These are phyloP conservation scores for Candolleomyces aberdarensis DNA, from an alignment of 768 basidiomycete genomes.

Conservation along the genomic window DNA sequence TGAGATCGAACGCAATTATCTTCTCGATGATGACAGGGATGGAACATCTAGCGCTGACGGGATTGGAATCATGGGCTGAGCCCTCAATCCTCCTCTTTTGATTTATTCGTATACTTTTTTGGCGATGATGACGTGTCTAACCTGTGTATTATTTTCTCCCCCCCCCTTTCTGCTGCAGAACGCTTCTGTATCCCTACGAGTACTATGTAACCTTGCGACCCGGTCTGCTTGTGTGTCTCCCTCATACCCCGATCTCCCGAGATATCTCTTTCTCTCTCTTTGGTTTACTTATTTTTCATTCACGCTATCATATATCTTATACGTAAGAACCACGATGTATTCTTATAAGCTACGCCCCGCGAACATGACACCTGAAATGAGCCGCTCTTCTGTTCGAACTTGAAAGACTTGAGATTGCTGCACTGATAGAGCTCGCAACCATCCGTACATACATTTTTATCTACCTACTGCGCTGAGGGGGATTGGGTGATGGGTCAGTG, in stretches of 20 bases:
- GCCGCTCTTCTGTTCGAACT: neutral
- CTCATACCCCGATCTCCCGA: no score
- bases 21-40: slow-evolving; percentile 75
- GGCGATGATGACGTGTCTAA: neutral
- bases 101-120: slow-evolving; percentile 3
- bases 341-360: neutral
- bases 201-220: no score
- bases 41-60: slow-evolving; percentile 57
- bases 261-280: no score
- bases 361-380: neutral
- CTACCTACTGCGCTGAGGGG: no score
- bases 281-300: neutral
- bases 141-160: neutral
- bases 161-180: neutral
- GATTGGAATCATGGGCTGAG: slow-evolving; percentile 35
- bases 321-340: neutral
- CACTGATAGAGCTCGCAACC: no score
- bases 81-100: neutral
- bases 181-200: neutral
- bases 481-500: no score
- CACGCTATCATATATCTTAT: neutral
- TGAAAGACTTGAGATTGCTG: no score
- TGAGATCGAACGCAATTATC: slow-evolving; percentile 89
- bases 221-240: no score
- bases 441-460: no score